These are phyloP conservation scores for Corymbia citriodora DNA, from an alignment of 441 rosid genomes.

Conservation along the genomic window DNA sequence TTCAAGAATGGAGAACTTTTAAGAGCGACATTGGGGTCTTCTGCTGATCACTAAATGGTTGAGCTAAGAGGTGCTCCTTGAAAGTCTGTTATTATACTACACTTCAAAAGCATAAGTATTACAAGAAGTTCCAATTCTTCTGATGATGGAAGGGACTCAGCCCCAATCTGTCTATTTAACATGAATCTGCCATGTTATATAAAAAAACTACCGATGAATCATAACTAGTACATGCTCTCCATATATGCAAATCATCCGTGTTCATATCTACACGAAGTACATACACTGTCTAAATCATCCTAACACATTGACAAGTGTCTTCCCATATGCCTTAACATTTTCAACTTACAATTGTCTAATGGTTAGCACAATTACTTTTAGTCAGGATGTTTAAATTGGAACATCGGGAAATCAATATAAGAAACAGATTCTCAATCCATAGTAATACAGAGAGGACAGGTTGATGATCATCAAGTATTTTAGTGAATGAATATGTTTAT, in stretches of 20 bases:
- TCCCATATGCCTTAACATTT: background rate
- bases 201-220: background rate
- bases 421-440: background rate
- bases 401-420: background rate
- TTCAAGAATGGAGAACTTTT: background rate
- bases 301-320: background rate
- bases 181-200: background rate
- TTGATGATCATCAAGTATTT: background rate
- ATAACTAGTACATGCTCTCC: background rate
- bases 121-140: background rate
- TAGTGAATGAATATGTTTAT: background rate
- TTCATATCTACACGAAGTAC: background rate
- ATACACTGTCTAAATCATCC: background rate
- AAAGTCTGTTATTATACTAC: background rate
- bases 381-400: background rate
- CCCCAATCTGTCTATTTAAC: background rate
- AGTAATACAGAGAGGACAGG: background rate
- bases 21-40: background rate
- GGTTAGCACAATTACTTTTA: background rate
- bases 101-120: background rate
- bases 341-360: background rate
- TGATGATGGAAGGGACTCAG: background rate
- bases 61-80: background rate
- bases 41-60: background rate
- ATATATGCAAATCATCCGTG: background rate